These are phyloP conservation scores for Globisporangium orthogonon DNA, from an alignment of 352 stramenopile species.

Conservation along the genomic window DNA sequence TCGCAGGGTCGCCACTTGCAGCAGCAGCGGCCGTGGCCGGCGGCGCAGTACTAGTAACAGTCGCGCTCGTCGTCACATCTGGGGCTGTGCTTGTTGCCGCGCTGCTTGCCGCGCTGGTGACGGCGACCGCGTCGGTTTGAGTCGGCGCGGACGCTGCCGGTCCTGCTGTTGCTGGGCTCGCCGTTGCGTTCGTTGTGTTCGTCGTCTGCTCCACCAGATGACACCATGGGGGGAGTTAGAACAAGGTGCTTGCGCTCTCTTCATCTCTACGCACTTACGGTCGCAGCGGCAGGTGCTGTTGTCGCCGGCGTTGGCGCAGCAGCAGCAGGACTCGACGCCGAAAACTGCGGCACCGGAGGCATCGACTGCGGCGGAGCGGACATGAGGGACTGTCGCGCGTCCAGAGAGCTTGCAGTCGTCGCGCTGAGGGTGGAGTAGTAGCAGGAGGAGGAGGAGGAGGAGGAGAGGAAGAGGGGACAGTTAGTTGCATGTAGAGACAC, in stretches of 20 bases:
- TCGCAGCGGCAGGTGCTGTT: not conserved
- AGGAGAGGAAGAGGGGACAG: too few relatives aligned
- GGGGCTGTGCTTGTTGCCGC: constrained; percentile 3
- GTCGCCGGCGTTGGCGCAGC: constrained; percentile 27
- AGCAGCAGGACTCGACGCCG: constrained; percentile 30
- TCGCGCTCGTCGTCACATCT: constrained; percentile 10
- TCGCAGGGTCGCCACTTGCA: constrained; percentile 14
- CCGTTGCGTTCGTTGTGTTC: constrained; percentile 3
- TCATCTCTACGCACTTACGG: not conserved
- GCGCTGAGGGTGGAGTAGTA: not conserved
- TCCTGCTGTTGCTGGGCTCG: constrained; percentile 1
- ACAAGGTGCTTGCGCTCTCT: not conserved
- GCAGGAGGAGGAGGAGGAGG: not conserved
- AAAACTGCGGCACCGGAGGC: constrained; percentile 67
- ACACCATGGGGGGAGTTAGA: not conserved
- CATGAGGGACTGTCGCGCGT: constrained; percentile 25
- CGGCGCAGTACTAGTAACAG: constrained; percentile 1
- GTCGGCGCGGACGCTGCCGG: constrained; percentile 2
- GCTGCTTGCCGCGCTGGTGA: constrained; percentile 8
- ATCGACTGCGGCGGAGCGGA: constrained; percentile 64
- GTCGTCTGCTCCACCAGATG: constrained; percentile 8
- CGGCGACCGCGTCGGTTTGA: constrained; percentile 10
- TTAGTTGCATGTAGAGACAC: not conserved
- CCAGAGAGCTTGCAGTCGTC: not conserved
- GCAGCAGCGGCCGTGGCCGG: constrained; percentile 3